phyloP scores from a whole-genome alignment of 139 green algal genomes.

The Astrephomene gubernaculifera region DNA sequence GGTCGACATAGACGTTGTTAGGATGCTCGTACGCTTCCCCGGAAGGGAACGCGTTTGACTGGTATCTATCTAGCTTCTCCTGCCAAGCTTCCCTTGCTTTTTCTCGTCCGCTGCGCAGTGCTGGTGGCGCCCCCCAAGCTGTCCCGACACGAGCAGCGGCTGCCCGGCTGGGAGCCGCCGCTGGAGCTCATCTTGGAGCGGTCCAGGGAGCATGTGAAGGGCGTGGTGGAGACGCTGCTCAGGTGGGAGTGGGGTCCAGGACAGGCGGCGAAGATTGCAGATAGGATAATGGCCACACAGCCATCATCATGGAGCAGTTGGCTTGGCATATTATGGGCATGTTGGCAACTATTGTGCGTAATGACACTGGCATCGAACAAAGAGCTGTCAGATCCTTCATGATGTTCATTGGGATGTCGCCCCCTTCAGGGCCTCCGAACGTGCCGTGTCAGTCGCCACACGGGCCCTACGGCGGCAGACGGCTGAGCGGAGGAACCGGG shows the following conservation, averaged over 20 bases:
- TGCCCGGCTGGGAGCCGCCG: conserved; percentile 36
- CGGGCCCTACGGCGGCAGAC: neutral
- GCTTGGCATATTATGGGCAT: neutral
- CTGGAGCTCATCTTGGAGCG: conserved; percentile 14
- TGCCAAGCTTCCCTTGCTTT: too few species aligned
- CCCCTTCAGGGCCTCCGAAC: conserved; percentile 14
- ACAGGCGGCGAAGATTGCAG: neutral
- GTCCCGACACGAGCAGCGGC: neutral
- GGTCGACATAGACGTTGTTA: too few species aligned
- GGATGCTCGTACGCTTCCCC: too few species aligned
- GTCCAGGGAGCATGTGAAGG: neutral
- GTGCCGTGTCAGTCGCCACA: neutral
- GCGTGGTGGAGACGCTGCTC: neutral
- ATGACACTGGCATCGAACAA: too few species aligned
- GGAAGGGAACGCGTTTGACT: too few species aligned
- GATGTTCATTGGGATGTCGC: neutral
- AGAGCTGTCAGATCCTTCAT: neutral
- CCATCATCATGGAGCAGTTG: neutral
- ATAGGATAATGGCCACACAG: neutral
- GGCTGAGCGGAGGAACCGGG: neutral
- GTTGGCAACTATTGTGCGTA: too few species aligned
- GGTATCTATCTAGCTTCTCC: too few species aligned
- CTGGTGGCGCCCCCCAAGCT: neutral
- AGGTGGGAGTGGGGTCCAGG: neutral
- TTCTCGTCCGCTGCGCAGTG: neutral